A percentile compares a stretch with the other conserved stretches of the same genome.
Conservation (phyloP, 2,329 filamentous ascomycete genomes). For the Xylariaceae sp. region DNA sequence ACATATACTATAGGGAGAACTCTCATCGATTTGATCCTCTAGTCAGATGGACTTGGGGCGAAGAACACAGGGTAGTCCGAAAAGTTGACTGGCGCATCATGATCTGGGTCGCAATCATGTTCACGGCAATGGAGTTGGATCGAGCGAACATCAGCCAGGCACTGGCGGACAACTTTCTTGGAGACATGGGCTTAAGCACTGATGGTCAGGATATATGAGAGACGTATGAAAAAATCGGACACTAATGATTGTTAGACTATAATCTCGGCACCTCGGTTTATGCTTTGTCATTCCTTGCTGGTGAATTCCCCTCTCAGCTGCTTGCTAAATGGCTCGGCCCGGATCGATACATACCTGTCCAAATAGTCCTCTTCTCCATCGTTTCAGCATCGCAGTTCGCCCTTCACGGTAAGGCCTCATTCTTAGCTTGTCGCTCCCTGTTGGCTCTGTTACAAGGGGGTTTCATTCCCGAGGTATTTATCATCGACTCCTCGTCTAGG, state of each 20-base stretch:
- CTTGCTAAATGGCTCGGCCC: conserved; percentile 57
- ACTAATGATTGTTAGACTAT: conserved; percentile 45
- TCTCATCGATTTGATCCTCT: conserved; percentile 44
- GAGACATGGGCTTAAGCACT: conserved; percentile 51
- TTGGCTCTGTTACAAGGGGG: conserved; percentile 41
- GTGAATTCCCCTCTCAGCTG: conserved; percentile 67
- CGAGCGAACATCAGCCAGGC: conserved; percentile 56
- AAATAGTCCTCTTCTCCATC: conserved; percentile 39
- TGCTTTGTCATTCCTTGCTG: conserved; percentile 58
- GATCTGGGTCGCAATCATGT: conserved; percentile 56
- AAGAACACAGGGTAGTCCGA: conserved; percentile 40
- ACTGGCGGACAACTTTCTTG: conserved; percentile 55
- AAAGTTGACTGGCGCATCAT: conserved; percentile 49
- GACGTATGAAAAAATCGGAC: not conserved
- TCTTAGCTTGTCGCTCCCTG: conserved; percentile 37
- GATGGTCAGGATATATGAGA: conserved; percentile 44
- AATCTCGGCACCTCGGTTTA: conserved; percentile 64
- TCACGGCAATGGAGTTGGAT: conserved; percentile 58
- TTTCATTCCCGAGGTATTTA: conserved; percentile 42
- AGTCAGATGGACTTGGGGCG: conserved; percentile 44
- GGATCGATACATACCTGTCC: conserved; percentile 40
- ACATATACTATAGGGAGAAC: conserved; percentile 40
- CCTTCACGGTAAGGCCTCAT: conserved; percentile 33
- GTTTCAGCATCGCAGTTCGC: conserved; percentile 41
- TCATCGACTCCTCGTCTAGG: not conserved